A percentile compares a stretch with the other conserved stretches of the same genome.
Conservation (phyloP, 306 rosid genomes). For the Malus domestica region ASM211411v1 NC_041797.1:28198001-28198500, state of each 20-base stretch:
- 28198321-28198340: background rate
- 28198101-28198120: background rate
- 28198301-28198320: background rate
- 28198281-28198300: background rate
- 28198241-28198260: background rate
- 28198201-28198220: background rate
- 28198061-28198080: background rate
- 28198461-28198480: background rate
- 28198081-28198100: background rate
- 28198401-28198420: background rate
- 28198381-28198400: background rate
- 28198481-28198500: background rate
- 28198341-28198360: no score
- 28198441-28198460: background rate
- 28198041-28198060: background rate
- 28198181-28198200: background rate
- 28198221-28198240: background rate
- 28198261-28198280: background rate
- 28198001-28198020: slow-evolving; percentile 87
- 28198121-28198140: background rate
- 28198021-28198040: slow-evolving; percentile 76
- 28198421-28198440: background rate
- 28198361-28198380: no score
- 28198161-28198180: background rate
- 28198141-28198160: background rate